phyloP scores from a whole-genome alignment of 202 grass and related monocot genomes.

The Schoenoplectus triqueter region DNA sequence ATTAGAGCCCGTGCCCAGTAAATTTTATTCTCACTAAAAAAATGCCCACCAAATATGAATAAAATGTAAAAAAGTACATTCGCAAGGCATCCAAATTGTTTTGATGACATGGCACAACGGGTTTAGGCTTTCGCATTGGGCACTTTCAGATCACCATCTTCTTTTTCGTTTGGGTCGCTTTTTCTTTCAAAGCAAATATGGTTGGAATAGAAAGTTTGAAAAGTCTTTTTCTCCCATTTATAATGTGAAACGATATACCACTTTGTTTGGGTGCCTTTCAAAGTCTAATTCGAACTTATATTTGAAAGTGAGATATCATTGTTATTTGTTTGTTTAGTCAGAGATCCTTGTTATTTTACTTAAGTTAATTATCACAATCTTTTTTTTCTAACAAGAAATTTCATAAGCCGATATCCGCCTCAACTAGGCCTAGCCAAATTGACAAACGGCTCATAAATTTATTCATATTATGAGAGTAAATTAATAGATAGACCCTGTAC shows the following conservation, averaged over 20 bases:
- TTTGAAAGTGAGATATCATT: conserved; percentile 35
- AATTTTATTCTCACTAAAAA: no score
- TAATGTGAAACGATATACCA: conserved; percentile 26
- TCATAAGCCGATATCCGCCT: background rate
- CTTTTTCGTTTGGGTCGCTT: conserved; percentile 28
- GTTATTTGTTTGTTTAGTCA: conserved; percentile 3
- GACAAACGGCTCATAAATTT: background rate
- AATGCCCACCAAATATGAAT: no score
- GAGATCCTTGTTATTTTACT: background rate
- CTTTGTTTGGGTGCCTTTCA: conserved; percentile 35
- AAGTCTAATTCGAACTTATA: conserved; percentile 29
- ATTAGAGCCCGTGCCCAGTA: no score
- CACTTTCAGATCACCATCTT: conserved; percentile 35
- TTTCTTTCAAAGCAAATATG: conserved; percentile 35
- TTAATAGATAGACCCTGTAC: conserved; percentile 3
- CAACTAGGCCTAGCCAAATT: background rate
- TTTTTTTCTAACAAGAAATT: background rate
- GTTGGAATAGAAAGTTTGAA: conserved; percentile 42
- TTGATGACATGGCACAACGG: conserved; percentile 26
- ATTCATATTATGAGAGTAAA: background rate
- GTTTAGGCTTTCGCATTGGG: conserved; percentile 11
- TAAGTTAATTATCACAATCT: background rate
- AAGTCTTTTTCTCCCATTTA: conserved; percentile 9
- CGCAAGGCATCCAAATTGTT: background rate
- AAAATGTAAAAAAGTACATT: background rate